These are phyloP conservation scores for Aspergillus sergii DNA, from an alignment of 2,329 filamentous ascomycete species.

Conservation along the genomic window DNA sequence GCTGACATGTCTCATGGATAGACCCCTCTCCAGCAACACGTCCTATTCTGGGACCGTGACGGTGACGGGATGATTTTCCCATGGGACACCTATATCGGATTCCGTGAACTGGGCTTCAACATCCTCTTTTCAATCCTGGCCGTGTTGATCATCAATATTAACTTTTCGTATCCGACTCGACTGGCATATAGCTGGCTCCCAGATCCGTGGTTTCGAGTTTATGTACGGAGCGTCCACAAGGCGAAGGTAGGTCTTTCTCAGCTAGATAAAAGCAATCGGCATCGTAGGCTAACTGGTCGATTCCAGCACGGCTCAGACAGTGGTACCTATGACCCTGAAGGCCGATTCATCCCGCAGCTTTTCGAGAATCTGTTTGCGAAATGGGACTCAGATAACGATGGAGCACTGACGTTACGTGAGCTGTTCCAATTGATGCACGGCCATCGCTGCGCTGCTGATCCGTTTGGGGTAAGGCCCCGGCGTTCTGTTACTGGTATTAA, in stretches of 20 bases:
- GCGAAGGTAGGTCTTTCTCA: neutral
- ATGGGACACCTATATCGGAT: neutral
- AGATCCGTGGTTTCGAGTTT: neutral
- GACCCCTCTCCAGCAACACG: neutral
- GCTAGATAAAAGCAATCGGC: no score
- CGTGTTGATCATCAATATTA: slow-evolving; percentile 42
- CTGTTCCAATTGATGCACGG: neutral
- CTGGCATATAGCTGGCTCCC: slow-evolving; percentile 26
- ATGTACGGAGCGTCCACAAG: neutral
- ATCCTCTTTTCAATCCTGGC: slow-evolving; percentile 44
- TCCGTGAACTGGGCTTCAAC: slow-evolving; percentile 43
- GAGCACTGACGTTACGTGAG: neutral
- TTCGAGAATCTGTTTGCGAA: slow-evolving; percentile 55
- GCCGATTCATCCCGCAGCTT: slow-evolving; percentile 48
- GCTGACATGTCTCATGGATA: neutral
- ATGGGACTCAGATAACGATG: slow-evolving; percentile 38
- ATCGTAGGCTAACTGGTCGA: neutral
- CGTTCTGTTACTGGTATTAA: no score
- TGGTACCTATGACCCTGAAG: slow-evolving; percentile 49
- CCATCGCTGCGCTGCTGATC: neutral
- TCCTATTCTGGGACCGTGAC: neutral
- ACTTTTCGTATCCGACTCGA: slow-evolving; percentile 51
- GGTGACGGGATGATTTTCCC: neutral
- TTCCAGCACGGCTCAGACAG: slow-evolving; percentile 28
- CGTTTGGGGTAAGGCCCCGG: neutral